Evolutionary conservation across 768 basidiomycete species (phyloP), one percentile per base, ranked within the genome.

Genomic region (Holtermannia corniformis): DNA sequence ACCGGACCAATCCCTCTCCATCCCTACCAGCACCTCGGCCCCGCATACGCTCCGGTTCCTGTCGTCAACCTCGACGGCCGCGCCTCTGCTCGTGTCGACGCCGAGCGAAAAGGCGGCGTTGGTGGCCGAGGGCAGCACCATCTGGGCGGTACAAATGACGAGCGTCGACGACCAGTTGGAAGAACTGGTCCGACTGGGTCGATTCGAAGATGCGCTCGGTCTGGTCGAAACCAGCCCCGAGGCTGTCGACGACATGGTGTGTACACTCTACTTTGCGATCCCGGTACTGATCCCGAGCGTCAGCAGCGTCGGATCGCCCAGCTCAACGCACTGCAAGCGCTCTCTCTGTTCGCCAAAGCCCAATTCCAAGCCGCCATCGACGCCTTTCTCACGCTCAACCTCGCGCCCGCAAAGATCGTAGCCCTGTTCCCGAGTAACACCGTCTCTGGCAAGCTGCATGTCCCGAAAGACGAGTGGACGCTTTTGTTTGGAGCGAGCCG

Each of bases 371-470:
- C 76, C 1, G 91, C 93, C 1, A 84, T 96, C 52, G 83, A 95
- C 65, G 80, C 82, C 0, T 91, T 97, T 70, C 79, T 91, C 45
- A 81, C 85, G 41, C 82, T 93, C 41, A 85, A 96, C 59, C 76
- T 91, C 60, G 92, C 92, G 63, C 95, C 95, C 0, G 88, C 92
- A 0, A 89, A 91, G 64, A 87, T 99, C 2, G 78, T 97, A 20
- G 85, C 91, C 1, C 75, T 97, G 4, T 99, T 88, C 70, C 86
- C 88, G 0, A 59, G 60, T 12, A 81, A 85, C 28, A 76, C 77
- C 12, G 80, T 97, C 2, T 79, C 89, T 1, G 93, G 93, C 4
- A 78, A 86, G 26, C 72, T 96, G 5, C 76, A 82, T 4, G 80
- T 85, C 0, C 80, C 82, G 11, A 78, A 74, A 42, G 82, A 83